Evolutionary conservation across 176 grass and related monocot genomes (phyloP).

Genomic region (Thinopyrum elongatum): DNA sequence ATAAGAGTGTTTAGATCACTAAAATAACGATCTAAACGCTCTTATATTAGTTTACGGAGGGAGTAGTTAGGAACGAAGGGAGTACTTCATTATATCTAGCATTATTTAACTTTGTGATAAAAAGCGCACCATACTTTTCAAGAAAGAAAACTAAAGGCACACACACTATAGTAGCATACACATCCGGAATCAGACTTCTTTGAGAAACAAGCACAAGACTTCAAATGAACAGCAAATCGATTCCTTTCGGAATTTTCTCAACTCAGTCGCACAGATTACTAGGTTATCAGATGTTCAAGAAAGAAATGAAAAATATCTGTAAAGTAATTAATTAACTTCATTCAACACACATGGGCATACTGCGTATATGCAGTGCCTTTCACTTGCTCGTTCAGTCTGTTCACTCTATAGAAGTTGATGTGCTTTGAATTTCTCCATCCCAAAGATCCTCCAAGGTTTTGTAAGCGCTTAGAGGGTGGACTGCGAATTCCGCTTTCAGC

Average conservation of each 20-base stretch:
- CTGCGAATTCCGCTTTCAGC: not conserved
- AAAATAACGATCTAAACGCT: too few relatives aligned
- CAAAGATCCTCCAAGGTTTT: slow-evolving; percentile 55
- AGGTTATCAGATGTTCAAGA: not conserved
- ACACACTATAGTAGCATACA: not conserved
- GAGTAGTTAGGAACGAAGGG: too few relatives aligned
- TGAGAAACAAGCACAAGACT: not conserved
- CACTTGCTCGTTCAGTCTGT: not conserved
- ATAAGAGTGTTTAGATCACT: too few relatives aligned
- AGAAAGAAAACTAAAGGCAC: not conserved
- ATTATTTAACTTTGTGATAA: too few relatives aligned
- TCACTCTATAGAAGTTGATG: not conserved
- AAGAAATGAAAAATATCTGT: not conserved
- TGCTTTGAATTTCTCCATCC: slow-evolving; percentile 55
- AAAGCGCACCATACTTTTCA: not conserved
- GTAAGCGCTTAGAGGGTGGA: slow-evolving; percentile 35
- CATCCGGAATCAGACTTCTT: not conserved
- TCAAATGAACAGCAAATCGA: not conserved
- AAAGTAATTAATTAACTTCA: not conserved
- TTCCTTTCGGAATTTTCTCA: not conserved
- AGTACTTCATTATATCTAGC: too few relatives aligned
- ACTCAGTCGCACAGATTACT: not conserved
- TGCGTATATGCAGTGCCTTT: not conserved
- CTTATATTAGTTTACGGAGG: too few relatives aligned
- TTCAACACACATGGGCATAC: not conserved